phyloP scores from a whole-genome alignment of 1,139 yeast genomes.

The Lodderomyces metapsilosis region DNA sequence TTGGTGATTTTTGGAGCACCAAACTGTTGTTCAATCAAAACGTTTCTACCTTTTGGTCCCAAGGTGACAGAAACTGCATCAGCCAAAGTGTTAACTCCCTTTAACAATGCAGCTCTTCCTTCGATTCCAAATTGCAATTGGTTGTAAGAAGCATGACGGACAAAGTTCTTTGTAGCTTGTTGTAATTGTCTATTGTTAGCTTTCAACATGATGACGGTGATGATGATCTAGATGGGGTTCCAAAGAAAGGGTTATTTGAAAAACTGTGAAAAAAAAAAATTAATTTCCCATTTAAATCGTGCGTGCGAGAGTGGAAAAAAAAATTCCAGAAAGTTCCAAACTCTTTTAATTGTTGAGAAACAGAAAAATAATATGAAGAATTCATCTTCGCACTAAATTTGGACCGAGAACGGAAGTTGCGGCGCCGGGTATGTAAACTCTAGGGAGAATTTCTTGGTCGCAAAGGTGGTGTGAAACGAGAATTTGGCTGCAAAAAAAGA shows the following conservation, averaged over 20 bases:
- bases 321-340: neutral
- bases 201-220: conserved; percentile 54
- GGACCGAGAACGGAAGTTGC: too few relatives aligned
- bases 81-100: conserved; percentile 95
- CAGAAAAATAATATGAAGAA: too few relatives aligned
- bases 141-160: conserved; percentile 76
- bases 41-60: conserved; percentile 99
- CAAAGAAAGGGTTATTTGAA: too few relatives aligned
- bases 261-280: too few relatives aligned
- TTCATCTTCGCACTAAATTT: too few relatives aligned
- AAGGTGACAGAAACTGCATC: conserved; percentile 96
- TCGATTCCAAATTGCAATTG: conserved; percentile 98
- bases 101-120: conserved; percentile 94
- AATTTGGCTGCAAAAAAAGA: conserved; percentile 1
- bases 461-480: neutral
- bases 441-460: neutral
- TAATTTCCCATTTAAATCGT: too few relatives aligned
- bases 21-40: conserved; percentile 92
- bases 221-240: neutral
- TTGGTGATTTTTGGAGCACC: conserved; percentile 99
- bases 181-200: conserved; percentile 45
- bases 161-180: conserved; percentile 40
- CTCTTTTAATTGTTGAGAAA: too few relatives aligned
- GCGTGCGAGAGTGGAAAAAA: conserved; percentile 2
- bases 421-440: too few relatives aligned